Conservation (phyloP, 805 yeast genomes). For the Candida ascalaphidarum region DNA sequence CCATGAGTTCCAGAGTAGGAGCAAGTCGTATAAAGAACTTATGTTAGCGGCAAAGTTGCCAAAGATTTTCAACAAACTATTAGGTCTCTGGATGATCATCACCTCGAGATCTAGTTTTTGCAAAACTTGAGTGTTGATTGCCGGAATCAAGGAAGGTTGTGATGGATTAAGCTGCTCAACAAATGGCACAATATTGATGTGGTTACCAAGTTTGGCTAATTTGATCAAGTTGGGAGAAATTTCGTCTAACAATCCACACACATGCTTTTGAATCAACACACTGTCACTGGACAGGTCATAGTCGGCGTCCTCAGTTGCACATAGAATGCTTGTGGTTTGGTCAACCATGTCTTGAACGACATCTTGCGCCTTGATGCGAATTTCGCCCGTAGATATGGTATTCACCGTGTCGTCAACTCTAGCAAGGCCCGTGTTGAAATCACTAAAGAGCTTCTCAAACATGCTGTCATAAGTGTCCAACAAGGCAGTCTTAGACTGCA, state of each 20-base stretch:
- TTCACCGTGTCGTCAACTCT: slow-evolving; percentile 7
- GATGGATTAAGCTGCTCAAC: slow-evolving; percentile 8
- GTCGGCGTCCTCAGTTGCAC: slow-evolving; percentile 3
- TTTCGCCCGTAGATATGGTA: no score
- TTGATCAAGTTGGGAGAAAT: slow-evolving; percentile 12
- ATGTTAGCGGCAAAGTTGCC: slow-evolving; percentile 8
- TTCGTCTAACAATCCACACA: slow-evolving; percentile 7
- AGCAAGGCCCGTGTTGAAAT: slow-evolving; percentile 3
- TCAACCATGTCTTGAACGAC: slow-evolving; percentile 14
- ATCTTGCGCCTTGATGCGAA: slow-evolving; percentile 15
- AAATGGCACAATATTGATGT: slow-evolving; percentile 14
- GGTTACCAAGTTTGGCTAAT: slow-evolving; percentile 16
- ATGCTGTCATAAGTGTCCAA: slow-evolving; percentile 5
- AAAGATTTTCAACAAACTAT: slow-evolving; percentile 8
- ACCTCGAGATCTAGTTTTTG: no score
- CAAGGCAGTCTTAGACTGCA: slow-evolving; percentile 2
- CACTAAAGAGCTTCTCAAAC: slow-evolving; percentile 6
- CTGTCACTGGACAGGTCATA: slow-evolving; percentile 6
- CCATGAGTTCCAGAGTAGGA: slow-evolving; percentile 21
- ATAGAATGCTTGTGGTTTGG: slow-evolving; percentile 8
- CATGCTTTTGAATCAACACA: slow-evolving; percentile 9
- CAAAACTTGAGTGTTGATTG: no score
- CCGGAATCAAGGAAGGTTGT: slow-evolving; percentile 4
- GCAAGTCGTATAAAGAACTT: slow-evolving; percentile 14
- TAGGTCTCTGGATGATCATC: no score